phyloP scores from a whole-genome alignment of 1,284 basidiomycete genomes.

The Sanghuangporus baumii region DNA sequence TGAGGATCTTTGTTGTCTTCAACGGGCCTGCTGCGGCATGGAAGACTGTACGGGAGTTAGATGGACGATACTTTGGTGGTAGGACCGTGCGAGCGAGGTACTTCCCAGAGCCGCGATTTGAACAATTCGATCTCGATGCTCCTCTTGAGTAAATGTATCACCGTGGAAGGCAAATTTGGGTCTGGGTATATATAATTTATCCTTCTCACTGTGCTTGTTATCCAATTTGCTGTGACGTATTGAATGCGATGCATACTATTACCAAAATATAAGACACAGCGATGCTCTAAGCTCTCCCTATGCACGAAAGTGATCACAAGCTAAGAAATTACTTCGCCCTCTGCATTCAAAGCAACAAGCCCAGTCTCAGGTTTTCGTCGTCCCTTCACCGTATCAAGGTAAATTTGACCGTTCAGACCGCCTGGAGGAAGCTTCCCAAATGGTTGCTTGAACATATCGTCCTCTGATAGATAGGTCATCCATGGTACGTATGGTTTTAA shows the following conservation, averaged over 20 bases:
- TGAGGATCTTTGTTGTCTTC: constrained; percentile 83
- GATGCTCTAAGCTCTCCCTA: background rate
- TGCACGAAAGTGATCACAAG: background rate
- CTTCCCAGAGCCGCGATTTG: constrained; percentile 65
- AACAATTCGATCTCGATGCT: constrained; percentile 42
- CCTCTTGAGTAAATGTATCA: constrained; percentile 1
- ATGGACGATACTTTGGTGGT: constrained; percentile 89
- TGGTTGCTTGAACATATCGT: constrained; percentile 8
- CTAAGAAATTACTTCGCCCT: background rate
- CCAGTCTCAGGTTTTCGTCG: background rate
- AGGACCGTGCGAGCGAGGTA: constrained; percentile 78
- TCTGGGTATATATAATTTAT: background rate
- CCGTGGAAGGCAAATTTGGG: background rate
- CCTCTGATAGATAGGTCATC: constrained; percentile 11
- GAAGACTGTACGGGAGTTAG: constrained; percentile 88
- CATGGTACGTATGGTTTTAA: constrained; percentile 39
- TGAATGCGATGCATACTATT: background rate
- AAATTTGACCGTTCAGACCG: constrained; percentile 13
- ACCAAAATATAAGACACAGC: background rate
- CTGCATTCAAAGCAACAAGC: background rate
- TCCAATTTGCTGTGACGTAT: background rate
- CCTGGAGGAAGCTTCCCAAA: constrained; percentile 10
- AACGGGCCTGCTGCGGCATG: constrained; percentile 88
- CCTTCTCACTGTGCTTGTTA: background rate
- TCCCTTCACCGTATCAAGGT: constrained; percentile 6